Conservation (phyloP, 2,329 filamentous ascomycete genomes). For the Microthyrium microscopicum region DNA sequence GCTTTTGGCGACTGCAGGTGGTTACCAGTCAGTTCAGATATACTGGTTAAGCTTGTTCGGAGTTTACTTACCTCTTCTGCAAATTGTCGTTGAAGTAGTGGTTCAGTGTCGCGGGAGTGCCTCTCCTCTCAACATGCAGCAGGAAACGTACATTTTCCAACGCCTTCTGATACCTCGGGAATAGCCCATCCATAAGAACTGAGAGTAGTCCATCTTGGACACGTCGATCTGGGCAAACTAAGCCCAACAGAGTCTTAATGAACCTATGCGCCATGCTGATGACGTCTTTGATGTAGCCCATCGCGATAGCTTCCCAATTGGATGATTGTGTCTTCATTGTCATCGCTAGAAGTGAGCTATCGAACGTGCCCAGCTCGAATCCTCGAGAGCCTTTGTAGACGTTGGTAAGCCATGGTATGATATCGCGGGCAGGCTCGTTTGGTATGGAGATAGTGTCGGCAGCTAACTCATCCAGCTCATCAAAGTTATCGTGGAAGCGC, state of each 20-base stretch:
- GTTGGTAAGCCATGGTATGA: conserved; percentile 29
- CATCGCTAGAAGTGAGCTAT: conserved; percentile 23
- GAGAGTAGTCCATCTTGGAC: conserved; percentile 28
- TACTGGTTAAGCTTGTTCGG: not conserved
- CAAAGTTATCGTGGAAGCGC: too few species aligned
- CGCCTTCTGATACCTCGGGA: conserved; percentile 29
- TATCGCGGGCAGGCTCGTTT: conserved; percentile 13
- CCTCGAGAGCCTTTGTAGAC: conserved; percentile 31
- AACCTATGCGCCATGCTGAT: conserved; percentile 38
- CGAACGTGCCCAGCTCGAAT: conserved; percentile 36
- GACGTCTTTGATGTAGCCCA: conserved; percentile 33
- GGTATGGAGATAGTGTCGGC: too few species aligned
- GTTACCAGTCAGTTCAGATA: conserved; percentile 4
- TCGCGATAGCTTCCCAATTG: conserved; percentile 35
- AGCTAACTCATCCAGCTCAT: too few species aligned
- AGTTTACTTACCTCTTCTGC: conserved; percentile 18
- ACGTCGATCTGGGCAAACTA: conserved; percentile 26
- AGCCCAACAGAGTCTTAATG: conserved; percentile 26
- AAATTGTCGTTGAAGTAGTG: conserved; percentile 34
- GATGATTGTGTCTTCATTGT: conserved; percentile 37
- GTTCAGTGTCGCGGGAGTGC: conserved; percentile 34
- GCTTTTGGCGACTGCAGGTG: conserved; percentile 11
- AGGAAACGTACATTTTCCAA: conserved; percentile 35
- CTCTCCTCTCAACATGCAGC: conserved; percentile 32
- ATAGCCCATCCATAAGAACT: conserved; percentile 29